Evolutionary conservation across 345 rosid species (phyloP).

Genomic region (Punica granatum): DNA sequence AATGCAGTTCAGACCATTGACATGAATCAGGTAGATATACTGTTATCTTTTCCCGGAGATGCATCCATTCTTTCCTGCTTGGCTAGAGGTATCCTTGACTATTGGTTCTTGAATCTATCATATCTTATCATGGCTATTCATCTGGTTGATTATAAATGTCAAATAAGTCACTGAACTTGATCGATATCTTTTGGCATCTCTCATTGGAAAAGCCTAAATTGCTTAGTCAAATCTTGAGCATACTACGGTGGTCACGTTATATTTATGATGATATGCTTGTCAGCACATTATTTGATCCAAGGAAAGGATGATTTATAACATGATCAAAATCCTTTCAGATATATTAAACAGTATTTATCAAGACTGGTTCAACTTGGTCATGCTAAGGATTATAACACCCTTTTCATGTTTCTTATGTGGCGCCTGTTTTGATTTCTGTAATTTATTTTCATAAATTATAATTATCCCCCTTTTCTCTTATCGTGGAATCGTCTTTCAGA

Average conservation of each 20-base stretch:
- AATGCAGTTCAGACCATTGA: slow-evolving; percentile 95
- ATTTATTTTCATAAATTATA: not conserved
- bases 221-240: not conserved
- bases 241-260: too few species aligned
- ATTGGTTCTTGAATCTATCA: not conserved
- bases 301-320: not conserved
- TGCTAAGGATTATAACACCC: not conserved
- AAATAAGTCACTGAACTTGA: not conserved
- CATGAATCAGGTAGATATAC: slow-evolving; percentile 78
- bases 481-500: not conserved
- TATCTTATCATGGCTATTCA: not conserved
- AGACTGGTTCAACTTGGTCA: not conserved
- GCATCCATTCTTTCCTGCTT: not conserved
- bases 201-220: not conserved
- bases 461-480: not conserved
- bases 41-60: not conserved
- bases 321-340: not conserved
- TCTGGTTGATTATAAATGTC: not conserved
- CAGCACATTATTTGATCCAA: not conserved
- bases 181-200: not conserved
- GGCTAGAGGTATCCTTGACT: not conserved
- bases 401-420: not conserved
- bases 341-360: not conserved
- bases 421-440: not conserved
- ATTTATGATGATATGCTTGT: not conserved